Percentiles rank a stretch among this genome's conserved stretches.
phyloP scores from a whole-genome alignment of 202 grass and related monocot genomes.

The Zoysia matrella region DNA sequence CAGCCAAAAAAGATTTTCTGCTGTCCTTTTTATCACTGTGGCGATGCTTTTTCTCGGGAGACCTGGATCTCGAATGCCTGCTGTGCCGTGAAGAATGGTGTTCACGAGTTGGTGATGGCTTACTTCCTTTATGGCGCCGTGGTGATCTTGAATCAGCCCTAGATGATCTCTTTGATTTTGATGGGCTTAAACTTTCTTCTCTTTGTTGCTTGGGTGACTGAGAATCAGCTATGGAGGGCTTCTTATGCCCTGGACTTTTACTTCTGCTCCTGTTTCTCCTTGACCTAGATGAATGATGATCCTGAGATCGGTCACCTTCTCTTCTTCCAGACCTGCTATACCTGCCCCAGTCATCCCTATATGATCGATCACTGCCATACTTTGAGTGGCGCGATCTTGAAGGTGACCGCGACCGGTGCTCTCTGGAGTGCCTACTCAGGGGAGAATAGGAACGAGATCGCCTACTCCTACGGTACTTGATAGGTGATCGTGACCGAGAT shows the following conservation, averaged over 20 bases:
- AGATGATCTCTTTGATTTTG: conserved; percentile 61
- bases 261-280: conserved; percentile 80
- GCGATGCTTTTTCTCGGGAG: conserved; percentile 70
- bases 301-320: conserved; percentile 58
- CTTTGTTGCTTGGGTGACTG: conserved; percentile 63
- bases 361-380: conserved; percentile 59
- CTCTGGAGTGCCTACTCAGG: conserved; percentile 57
- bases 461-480: conserved; percentile 78
- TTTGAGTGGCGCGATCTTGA: conserved; percentile 65
- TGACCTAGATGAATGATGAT: conserved; percentile 75
- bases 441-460: conserved; percentile 78
- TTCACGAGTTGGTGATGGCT: conserved; percentile 55
- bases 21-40: conserved; percentile 63
- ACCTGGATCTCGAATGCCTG: conserved; percentile 80
- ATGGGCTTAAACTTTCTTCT: conserved; percentile 64
- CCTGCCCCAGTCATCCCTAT: conserved; percentile 71
- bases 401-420: conserved; percentile 70
- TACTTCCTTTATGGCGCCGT: conserved; percentile 56
- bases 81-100: conserved; percentile 50
- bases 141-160: conserved; percentile 69
- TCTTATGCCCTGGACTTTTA: conserved; percentile 72
- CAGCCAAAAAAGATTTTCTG: conserved; percentile 55
- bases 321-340: conserved; percentile 64
- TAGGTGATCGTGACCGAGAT: conserved; percentile 89
- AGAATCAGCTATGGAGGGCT: conserved; percentile 57